Conservation (phyloP, 164 flowering plant species). For the Akebia trifoliata region DNA sequence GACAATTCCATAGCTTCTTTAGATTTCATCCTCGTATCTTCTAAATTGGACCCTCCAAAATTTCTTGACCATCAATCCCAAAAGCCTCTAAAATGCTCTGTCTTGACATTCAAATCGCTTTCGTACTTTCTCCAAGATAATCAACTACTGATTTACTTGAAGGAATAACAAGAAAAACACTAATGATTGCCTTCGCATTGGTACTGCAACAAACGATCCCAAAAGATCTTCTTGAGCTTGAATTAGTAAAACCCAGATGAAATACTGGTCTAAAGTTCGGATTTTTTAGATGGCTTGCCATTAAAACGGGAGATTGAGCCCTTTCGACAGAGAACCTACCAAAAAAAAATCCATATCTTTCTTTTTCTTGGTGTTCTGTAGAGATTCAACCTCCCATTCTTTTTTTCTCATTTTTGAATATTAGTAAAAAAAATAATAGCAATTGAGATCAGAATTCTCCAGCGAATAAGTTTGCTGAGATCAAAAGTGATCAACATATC, state of each 20-base stretch:
- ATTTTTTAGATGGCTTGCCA: conserved; percentile 10
- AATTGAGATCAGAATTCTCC: no score
- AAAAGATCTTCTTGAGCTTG: conserved; percentile 1
- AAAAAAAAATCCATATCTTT: conserved; percentile 6
- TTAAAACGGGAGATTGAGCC: conserved; percentile 9
- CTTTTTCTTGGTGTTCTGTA: neutral
- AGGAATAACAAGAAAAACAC: conserved; percentile 27
- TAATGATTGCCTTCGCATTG: conserved; percentile 13
- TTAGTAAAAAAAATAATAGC: no score
- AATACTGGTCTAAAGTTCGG: neutral
- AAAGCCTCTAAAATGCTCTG: conserved; percentile 25
- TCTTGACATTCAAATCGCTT: conserved; percentile 32
- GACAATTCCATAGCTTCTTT: conserved; percentile 62
- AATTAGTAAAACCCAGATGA: conserved; percentile 10
- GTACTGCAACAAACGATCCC: conserved; percentile 14
- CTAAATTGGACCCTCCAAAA: conserved; percentile 74
- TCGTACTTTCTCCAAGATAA: conserved; percentile 38
- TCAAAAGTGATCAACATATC: no score
- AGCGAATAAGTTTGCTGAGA: no score
- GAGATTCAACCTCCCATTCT: neutral
- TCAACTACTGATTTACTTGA: conserved; percentile 34
- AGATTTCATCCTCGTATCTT: conserved; percentile 68
- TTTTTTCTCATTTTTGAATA: no score
- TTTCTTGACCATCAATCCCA: conserved; percentile 41
- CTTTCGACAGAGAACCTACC: conserved; percentile 2